These are phyloP conservation scores for Amanita polypyramis DNA, from an alignment of 768 basidiomycete genomes.

Conservation along the genomic window DNA sequence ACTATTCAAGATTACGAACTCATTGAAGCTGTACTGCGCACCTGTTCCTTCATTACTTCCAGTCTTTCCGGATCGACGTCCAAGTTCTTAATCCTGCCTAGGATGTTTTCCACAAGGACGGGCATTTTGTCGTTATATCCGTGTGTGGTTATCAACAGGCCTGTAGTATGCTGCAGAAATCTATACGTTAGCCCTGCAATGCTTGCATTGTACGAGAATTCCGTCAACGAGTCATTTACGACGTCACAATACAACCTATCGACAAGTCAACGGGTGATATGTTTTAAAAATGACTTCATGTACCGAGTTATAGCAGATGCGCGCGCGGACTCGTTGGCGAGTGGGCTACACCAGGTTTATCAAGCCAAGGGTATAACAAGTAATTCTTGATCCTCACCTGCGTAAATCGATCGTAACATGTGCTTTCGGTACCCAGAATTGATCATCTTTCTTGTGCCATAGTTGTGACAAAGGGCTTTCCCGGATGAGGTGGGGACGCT, in stretches of 20 bases:
- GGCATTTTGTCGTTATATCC: constrained; percentile 93
- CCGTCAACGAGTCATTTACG: constrained; percentile 80
- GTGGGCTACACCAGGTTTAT: constrained; percentile 29
- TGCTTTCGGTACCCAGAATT: constrained; percentile 92
- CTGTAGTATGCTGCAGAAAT: constrained; percentile 50
- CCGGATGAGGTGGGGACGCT: constrained; percentile 65
- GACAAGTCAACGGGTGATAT: neutral
- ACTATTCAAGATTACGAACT: neutral
- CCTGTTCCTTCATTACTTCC: constrained; percentile 77
- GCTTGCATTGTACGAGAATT: constrained; percentile 88
- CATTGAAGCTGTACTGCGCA: constrained; percentile 20
- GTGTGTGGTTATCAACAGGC: constrained; percentile 53
- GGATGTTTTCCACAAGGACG: constrained; percentile 59
- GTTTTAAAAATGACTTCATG: constrained; percentile 10
- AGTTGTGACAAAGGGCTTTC: constrained; percentile 63
- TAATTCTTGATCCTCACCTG: constrained; percentile 34
- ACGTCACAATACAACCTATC: constrained; percentile 74
- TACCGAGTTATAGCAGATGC: constrained; percentile 67
- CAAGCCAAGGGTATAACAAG: neutral
- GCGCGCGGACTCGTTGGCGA: constrained; percentile 53
- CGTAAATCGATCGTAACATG: constrained; percentile 65
- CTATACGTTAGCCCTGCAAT: constrained; percentile 80
- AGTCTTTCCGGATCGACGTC: constrained; percentile 63
- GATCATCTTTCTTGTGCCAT: constrained; percentile 98
- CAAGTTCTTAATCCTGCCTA: constrained; percentile 57